Base-by-base conservation (phyloP, 1,284 basidiomycete genomes). In the Heliocybe sulcata region DNA sequence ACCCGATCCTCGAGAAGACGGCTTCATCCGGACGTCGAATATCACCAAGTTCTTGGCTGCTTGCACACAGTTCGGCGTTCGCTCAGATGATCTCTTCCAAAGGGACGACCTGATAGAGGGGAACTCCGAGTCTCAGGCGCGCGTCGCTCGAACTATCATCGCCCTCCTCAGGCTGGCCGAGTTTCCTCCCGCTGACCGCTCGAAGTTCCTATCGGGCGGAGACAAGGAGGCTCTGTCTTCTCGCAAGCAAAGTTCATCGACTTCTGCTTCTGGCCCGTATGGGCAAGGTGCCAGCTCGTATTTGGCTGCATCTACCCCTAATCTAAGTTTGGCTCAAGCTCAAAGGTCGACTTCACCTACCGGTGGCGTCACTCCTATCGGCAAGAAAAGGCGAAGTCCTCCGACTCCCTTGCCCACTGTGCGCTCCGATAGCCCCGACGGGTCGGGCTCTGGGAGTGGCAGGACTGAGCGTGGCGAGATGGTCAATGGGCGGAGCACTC, bases 21-120 rank as follows among this genome's bases (percentile, higher is more conserved):
- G 83, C 6, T 72, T 83, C 57, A 72, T 76, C 59, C 80, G 81
- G 54, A 80, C 79, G 3, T 77, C 78, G 48, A 92, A 92, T 63
- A 76, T 90, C 38, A 81, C 83, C 27, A 84, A 81, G 66, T 92
- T 92, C 64, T 74, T 89, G 29, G 83, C 85, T 4, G 80, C 84
- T 1, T 87, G 83, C 59, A 77, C 85, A 11, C 77, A 80, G 27
- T 79, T 82, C 56, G 85, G 86, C 8, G 69, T 90, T 9, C 66
- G 76, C 27, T 69, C 78, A 26, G 79, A 82, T 55, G 83, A 86
- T 56, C 71, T 89, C 45, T 92, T 90, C 67, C 74, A 79, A 53
- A 73, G 75, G 10, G 84, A 89, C 61, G 87, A 91, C 65, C 74
- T 92, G 54, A 77, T 81, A 27, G 80, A 83, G 62, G 75, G 72